Evolutionary conservation across 108 stramenopile genomes (phyloP), one percentile per base, ranked within the genome.

Genomic region (Conticribra guillardii): DNA sequence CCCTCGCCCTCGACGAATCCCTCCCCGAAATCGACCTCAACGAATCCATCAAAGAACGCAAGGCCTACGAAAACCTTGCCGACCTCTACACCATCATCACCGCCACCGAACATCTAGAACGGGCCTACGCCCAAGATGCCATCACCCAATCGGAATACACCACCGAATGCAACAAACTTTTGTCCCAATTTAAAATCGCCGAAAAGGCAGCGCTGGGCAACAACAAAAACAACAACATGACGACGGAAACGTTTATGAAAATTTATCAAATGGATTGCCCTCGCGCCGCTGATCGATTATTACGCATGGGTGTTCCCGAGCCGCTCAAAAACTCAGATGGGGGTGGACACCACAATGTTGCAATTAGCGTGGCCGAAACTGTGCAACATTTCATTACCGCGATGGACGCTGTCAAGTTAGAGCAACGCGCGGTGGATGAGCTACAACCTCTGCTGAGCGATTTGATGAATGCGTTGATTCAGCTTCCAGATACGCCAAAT

Each of bases 341-440:
- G 18, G 86, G 85, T 64, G 85, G 77, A 17, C 54, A 60, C 17
- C 32, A 73, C 30, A 79, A 82, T 17, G 85, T 88, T 16, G 92
- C 89, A 0, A 90, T 94, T 7, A 87, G 88, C 37, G 93, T 96
- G 8, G 95, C 93, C 0, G 93, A 96, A 65, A 89, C 96, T 34
- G 94, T 92, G 51, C 92, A 96, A 80, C 79, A 88, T 68, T 98
- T 99, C 74, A 99, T 99, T 76, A 99, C 97, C 4, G 81, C 93
- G 37, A 99, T 99, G 98, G 99, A 99, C 70, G 95, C 92, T n/a
- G 85, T 99, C 49, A 92, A 95, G 58, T 72, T 99, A 37, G 89
- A 96, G 58, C 92, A 92, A 65, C 85, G 95, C 37, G 96, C 96
- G 4, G 98, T 98, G 47, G 97, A 98, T 81, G 98, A 98, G 75